Conservation (phyloP, 176 grass and related monocot genomes). For the Aechmea fasciata region DNA sequence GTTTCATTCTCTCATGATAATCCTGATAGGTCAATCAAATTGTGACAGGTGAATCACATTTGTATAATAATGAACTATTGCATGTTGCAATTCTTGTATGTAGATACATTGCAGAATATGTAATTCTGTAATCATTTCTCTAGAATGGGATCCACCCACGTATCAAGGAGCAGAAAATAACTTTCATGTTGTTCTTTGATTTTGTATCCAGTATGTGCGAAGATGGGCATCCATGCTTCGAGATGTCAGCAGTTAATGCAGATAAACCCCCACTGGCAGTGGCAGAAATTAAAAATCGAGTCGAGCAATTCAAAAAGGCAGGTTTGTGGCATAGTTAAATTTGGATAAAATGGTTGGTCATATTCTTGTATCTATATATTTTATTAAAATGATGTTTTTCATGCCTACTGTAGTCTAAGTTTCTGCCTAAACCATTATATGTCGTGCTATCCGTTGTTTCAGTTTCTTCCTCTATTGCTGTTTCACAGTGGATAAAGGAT, state of each 20-base stretch:
- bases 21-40: too few species aligned
- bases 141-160: too few species aligned
- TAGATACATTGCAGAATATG: too few species aligned
- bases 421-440: neutral
- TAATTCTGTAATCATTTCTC: too few species aligned
- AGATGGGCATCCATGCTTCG: constrained; percentile 74
- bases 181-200: neutral
- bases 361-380: neutral
- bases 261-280: constrained; percentile 77
- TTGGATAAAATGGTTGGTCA: neutral
- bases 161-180: neutral
- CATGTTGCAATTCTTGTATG: too few species aligned
- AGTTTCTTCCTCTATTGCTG: neutral
- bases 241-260: constrained; percentile 93
- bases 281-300: constrained; percentile 63
- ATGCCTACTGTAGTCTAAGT: neutral
- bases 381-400: neutral
- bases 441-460: neutral
- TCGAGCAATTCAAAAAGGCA: constrained; percentile 84
- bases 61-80: too few species aligned
- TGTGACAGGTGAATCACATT: too few species aligned
- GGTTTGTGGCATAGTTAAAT: constrained; percentile 28
- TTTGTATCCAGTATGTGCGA: constrained; percentile 54
- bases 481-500: neutral
- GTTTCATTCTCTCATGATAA: too few species aligned